These are phyloP conservation scores for Pichia sp. DNA, from an alignment of 1,139 yeast genomes.

Conservation along the genomic window DNA sequence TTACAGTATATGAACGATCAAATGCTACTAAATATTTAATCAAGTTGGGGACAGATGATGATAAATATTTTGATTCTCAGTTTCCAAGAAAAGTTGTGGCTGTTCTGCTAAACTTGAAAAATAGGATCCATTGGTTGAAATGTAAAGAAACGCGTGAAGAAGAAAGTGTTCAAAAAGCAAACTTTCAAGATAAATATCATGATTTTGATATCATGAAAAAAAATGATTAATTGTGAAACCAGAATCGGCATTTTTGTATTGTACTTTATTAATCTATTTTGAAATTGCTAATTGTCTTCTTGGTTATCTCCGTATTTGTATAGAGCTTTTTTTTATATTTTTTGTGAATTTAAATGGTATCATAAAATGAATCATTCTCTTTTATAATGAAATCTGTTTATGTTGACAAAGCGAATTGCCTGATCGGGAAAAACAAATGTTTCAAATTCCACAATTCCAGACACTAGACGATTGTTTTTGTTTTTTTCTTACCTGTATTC, in stretches of 20 bases:
- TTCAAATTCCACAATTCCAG: too few relatives aligned
- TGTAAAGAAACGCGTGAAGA: slow-evolving; percentile 54
- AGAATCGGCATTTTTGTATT: too few relatives aligned
- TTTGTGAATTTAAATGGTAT: too few relatives aligned
- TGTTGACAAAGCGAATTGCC: neutral
- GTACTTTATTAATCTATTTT: too few relatives aligned
- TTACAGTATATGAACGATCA: slow-evolving; percentile 26
- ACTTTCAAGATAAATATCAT: slow-evolving; percentile 19
- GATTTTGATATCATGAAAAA: slow-evolving; percentile 8
- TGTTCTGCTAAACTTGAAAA: slow-evolving; percentile 48
- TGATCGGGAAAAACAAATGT: neutral
- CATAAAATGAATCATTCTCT: too few relatives aligned
- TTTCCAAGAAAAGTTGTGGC: slow-evolving; percentile 77
- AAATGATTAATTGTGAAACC: too few relatives aligned
- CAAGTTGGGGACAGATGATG: slow-evolving; percentile 25
- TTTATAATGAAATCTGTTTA: too few relatives aligned
- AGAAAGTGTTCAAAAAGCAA: slow-evolving; percentile 46
- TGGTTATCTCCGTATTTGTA: too few relatives aligned
- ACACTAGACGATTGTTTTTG: too few relatives aligned
- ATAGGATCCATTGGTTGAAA: slow-evolving; percentile 66
- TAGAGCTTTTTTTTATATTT: too few relatives aligned
- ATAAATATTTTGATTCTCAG: slow-evolving; percentile 50
- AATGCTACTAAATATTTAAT: slow-evolving; percentile 21
- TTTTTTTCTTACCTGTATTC: neutral
- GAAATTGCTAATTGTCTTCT: too few relatives aligned